phyloP scores from a whole-genome alignment of 2,329 filamentous ascomycete genomes.

The Alternaria conjuncta region DNA sequence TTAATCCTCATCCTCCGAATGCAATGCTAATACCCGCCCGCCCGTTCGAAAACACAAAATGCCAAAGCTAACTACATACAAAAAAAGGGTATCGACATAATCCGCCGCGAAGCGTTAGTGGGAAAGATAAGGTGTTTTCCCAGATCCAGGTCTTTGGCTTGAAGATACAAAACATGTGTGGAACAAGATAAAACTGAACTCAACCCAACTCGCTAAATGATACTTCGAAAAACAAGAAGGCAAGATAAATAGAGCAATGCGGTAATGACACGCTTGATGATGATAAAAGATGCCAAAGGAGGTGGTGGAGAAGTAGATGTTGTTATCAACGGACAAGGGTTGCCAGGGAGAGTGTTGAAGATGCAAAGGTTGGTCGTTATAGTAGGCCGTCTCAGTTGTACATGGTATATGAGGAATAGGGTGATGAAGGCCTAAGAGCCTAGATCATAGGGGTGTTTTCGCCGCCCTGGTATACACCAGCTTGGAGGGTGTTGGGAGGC shows the following conservation, averaged over 20 bases:
- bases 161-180: not conserved
- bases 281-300: conserved; percentile 13
- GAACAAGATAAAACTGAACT: not conserved
- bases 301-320: conserved; percentile 7
- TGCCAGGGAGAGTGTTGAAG: conserved; percentile 31
- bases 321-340: not conserved
- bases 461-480: conserved; percentile 49
- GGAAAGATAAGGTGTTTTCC: not conserved
- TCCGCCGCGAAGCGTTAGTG: conserved; percentile 8
- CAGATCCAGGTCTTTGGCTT: conserved; percentile 1
- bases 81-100: conserved; percentile 6
- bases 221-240: conserved; percentile 9
- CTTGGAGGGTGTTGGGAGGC: conserved; percentile 55
- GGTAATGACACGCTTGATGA: conserved; percentile 28
- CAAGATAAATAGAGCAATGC: conserved; percentile 27
- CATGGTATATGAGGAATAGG: not conserved
- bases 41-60: not conserved
- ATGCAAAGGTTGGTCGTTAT: conserved; percentile 34
- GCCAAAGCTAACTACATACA: conserved; percentile 3
- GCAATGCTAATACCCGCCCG: not conserved
- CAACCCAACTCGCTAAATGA: conserved; percentile 28
- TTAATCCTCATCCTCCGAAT: not conserved
- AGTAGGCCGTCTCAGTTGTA: conserved; percentile 34
- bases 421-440: not conserved
- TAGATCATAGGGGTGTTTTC: conserved; percentile 46